Conservation (phyloP, 345 rosid genomes). For the Cochlearia excelsa region DNA sequence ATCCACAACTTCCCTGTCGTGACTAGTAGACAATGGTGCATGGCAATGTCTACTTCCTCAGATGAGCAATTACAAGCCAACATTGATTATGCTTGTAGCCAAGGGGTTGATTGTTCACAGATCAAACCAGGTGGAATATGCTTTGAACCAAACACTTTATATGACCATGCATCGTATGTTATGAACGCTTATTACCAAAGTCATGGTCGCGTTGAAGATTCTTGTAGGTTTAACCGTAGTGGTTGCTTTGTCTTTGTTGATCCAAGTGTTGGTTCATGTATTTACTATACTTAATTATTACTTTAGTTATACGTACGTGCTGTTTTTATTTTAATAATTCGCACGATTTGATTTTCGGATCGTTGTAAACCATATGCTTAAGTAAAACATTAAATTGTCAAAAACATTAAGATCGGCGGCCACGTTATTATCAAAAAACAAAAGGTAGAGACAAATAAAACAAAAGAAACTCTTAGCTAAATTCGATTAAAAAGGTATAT, state of each 20-base stretch:
- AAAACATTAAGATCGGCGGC: no score
- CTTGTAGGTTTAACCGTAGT: constrained; percentile 14
- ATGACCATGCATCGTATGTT: constrained; percentile 20
- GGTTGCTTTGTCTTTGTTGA: neutral
- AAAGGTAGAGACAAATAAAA: no score
- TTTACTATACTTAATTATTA: neutral
- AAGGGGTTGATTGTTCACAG: constrained; percentile 10
- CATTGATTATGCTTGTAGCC: constrained; percentile 27
- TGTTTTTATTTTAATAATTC: no score
- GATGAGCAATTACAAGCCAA: constrained; percentile 10
- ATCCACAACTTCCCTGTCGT: no score
- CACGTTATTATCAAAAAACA: no score
- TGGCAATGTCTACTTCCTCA: no score
- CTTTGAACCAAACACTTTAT: constrained; percentile 19
- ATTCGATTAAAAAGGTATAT: no score
- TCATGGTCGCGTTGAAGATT: neutral
- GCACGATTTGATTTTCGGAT: no score
- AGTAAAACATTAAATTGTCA: no score
- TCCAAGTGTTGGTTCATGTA: constrained; percentile 20
- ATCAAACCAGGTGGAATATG: constrained; percentile 23
- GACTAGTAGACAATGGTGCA: no score
- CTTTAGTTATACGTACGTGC: neutral
- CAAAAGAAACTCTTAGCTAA: no score
- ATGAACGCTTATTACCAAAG: constrained; percentile 22
- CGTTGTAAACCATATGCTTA: no score